Percentiles rank a stretch among this genome's conserved stretches.
phyloP scores from a whole-genome alignment of 768 basidiomycete species.

The Trametes maxima region DNA sequence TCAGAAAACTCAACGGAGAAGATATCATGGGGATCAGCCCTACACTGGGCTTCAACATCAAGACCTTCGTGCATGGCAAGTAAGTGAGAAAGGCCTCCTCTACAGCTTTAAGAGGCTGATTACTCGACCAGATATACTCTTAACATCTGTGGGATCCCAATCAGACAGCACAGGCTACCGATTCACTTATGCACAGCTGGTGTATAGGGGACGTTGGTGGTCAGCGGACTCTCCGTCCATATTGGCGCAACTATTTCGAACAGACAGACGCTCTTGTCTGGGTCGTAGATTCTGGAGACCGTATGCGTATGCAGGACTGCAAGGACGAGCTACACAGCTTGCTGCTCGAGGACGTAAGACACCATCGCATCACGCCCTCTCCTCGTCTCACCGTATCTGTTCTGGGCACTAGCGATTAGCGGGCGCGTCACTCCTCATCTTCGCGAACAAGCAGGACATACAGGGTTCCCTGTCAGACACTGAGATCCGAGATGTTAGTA shows the following conservation, averaged over 20 bases:
- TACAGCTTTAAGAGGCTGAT: neutral
- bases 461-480: constrained; percentile 77
- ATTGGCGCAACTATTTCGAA: constrained; percentile 99
- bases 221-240: constrained; percentile 92
- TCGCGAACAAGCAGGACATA: constrained; percentile 98
- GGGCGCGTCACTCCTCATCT: constrained; percentile 93
- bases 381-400: neutral
- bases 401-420: constrained; percentile 68
- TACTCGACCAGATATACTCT: constrained; percentile 59
- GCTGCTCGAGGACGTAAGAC: constrained; percentile 86
- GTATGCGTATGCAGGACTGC: constrained; percentile 89
- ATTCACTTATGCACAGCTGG: neutral
- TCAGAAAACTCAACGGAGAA: constrained; percentile 93
- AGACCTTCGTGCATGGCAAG: constrained; percentile 91
- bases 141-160: constrained; percentile 62
- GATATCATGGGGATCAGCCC: constrained; percentile 88
- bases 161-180: neutral
- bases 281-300: constrained; percentile 97
- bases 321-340: constrained; percentile 83
- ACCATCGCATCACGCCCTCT: constrained; percentile 9
- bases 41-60: constrained; percentile 98
- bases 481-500: constrained; percentile 82
- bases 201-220: constrained; percentile 94
- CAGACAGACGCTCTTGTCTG: constrained; percentile 97
- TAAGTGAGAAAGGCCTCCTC: constrained; percentile 41